Evolutionary conservation across 2,329 filamentous ascomycete species (phyloP), one percentile per base, ranked within the genome.

Genomic region (Cyclaneusma minus): DNA sequence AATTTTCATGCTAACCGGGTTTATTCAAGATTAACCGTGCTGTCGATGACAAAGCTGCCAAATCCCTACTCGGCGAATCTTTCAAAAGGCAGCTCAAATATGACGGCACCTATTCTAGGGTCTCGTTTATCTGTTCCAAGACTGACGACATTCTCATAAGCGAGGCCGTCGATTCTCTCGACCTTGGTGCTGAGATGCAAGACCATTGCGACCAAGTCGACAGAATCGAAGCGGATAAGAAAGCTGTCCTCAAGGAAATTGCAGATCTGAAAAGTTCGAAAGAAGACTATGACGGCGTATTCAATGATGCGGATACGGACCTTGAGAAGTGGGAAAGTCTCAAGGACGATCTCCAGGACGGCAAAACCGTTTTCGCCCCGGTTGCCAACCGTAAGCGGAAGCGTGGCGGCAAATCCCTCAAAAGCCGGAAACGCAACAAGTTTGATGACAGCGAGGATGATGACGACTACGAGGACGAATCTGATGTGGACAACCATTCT

Each of bases 101-200:
- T 37, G 69, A 75, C 31, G 62, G 64, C 2, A 56, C 51, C 0
- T 65, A 65, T 28, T 56, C 49, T 5, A 53, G 49, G 2, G 52
- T 73, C 3, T 70, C 64, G 0, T 74, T 75, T 32, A 64, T 76
- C 9, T 74, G 68, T 38, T 62, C 57, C 10, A 75, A 74, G 39
- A 69, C 65, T 0, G 71, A 76, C 39, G 66, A 74, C 22, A 68
- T 75, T 2, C 45, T 51, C 2, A 38, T 47, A 22, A 50, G 37
- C 1, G 54, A 58, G 28, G 43, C 44, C 7, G 26, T 41, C 0
- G 46, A 51, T 8, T 50, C 40, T 11, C 43, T 64, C 5, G 42
- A 38, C 1, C 39, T 59, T 3, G 44, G 50, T 12, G 47, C 48
- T 8, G 42, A 52, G 21, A 37, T 52, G 25, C 38, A 35, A 1